A percentile compares a stretch with the other conserved stretches of the same genome.
These are phyloP conservation scores for Linnemannia exigua DNA, from an alignment of 192 early-diverging fungal genomes.

Conservation along the genomic window DNA sequence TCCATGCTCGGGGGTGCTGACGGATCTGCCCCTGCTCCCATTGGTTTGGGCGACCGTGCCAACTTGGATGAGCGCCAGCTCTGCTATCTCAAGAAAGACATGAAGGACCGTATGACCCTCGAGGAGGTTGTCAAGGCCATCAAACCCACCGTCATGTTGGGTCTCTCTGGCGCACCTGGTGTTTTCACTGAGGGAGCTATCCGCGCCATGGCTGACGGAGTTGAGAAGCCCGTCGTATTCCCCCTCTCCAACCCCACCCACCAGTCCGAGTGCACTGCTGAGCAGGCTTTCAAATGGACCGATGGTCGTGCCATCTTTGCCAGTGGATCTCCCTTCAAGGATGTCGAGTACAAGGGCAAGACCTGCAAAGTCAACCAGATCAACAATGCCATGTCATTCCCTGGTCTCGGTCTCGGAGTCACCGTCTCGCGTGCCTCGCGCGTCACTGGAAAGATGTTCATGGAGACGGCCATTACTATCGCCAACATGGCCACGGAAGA, in stretches of 20 bases:
- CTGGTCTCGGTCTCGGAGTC: slow-evolving; percentile 68
- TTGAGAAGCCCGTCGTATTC: slow-evolving; percentile 65
- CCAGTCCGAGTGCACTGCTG: slow-evolving; percentile 68
- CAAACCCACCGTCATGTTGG: slow-evolving; percentile 66
- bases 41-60: slow-evolving; percentile 45
- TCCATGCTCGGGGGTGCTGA: slow-evolving; percentile 12
- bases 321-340: slow-evolving; percentile 66
- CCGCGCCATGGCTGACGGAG: slow-evolving; percentile 66
- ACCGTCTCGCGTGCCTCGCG: slow-evolving; percentile 63
- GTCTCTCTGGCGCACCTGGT: slow-evolving; percentile 62
- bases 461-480: slow-evolving; percentile 67
- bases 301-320: slow-evolving; percentile 69
- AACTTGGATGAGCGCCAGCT: slow-evolving; percentile 63
- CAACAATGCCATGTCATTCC: slow-evolving; percentile 70
- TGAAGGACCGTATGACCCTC: slow-evolving; percentile 61
- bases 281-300: slow-evolving; percentile 69
- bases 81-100: slow-evolving; percentile 62
- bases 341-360: slow-evolving; percentile 63
- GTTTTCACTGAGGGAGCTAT: slow-evolving; percentile 66
- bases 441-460: slow-evolving; percentile 67
- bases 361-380: slow-evolving; percentile 62
- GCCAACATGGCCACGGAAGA: slow-evolving; percentile 64
- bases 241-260: slow-evolving; percentile 67
- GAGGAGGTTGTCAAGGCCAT: slow-evolving; percentile 65
- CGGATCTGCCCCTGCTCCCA: slow-evolving; percentile 15